phyloP scores from a whole-genome alignment of 2,329 filamentous ascomycete species.

The Stachybotrys chartarum region DNA sequence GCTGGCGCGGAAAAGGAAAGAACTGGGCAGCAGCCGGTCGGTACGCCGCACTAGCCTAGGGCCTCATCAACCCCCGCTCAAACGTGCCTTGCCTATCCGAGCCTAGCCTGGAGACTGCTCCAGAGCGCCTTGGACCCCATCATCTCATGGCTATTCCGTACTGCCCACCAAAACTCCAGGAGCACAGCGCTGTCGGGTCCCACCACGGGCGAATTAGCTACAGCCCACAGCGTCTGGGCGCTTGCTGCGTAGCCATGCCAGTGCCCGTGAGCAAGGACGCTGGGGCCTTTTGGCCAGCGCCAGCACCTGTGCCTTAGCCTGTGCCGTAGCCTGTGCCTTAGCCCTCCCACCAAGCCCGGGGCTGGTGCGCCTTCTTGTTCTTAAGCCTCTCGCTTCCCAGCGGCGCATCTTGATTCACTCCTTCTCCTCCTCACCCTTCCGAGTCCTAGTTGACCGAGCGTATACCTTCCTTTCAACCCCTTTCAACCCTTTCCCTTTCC shows the following conservation, averaged over 20 bases:
- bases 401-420: constrained; percentile 1
- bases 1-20: no score
- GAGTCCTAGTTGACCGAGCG: constrained; percentile 2
- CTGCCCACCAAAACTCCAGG: not conserved
- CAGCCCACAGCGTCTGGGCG: no score
- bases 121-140: not conserved
- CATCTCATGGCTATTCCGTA: not conserved
- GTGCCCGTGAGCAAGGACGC: no score
- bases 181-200: not conserved
- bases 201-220: no score
- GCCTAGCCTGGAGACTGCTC: not conserved
- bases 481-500: constrained; percentile 1
- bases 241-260: no score
- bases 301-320: no score
- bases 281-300: no score
- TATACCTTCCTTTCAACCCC: not conserved
- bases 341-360: not conserved
- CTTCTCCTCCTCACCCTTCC: not conserved
- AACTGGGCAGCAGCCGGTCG: no score
- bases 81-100: not conserved
- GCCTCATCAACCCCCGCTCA: not conserved
- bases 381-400: not conserved
- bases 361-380: not conserved
- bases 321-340: no score
- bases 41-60: not conserved